Evolutionary conservation across 176 grass and related monocot genomes (phyloP).

Genomic region (Otatea glauca): DNA sequence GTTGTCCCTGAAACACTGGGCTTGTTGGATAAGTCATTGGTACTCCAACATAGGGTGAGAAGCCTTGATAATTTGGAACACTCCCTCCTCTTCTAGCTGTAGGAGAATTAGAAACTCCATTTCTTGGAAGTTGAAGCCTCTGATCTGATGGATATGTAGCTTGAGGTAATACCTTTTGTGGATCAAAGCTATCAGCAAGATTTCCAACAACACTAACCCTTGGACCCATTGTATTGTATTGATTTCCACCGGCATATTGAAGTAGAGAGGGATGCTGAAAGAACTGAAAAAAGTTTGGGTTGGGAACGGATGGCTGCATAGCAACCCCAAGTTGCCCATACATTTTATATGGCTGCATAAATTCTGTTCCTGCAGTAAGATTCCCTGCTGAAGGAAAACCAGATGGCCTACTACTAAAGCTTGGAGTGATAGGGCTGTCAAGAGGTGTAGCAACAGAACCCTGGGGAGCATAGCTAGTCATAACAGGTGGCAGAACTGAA

Average conservation of each 20-base stretch:
- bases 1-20: slow-evolving; percentile 62
- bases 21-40: slow-evolving; percentile 62
- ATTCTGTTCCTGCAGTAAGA: slow-evolving; percentile 56
- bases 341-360: slow-evolving; percentile 71
- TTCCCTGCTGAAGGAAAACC: slow-evolving; percentile 59
- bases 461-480: slow-evolving; percentile 70
- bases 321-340: slow-evolving; percentile 73
- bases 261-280: slow-evolving; percentile 69
- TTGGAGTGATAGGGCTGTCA: slow-evolving; percentile 63
- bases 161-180: slow-evolving; percentile 50
- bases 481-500: slow-evolving; percentile 64
- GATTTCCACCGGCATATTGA: slow-evolving; percentile 60
- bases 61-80: slow-evolving; percentile 63
- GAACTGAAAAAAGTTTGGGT: slow-evolving; percentile 65
- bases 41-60: slow-evolving; percentile 50
- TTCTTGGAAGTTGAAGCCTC: slow-evolving; percentile 55
- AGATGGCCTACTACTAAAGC: slow-evolving; percentile 63
- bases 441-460: slow-evolving; percentile 54
- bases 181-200: slow-evolving; percentile 62
- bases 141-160: slow-evolving; percentile 63
- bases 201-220: slow-evolving; percentile 61
- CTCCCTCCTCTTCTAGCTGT: slow-evolving; percentile 55
- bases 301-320: slow-evolving; percentile 69
- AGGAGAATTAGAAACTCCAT: slow-evolving; percentile 54
- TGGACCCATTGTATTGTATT: slow-evolving; percentile 65